Base-by-base conservation (phyloP, 192 early-diverging fungal species). In the Diversispora epigaea region DNA sequence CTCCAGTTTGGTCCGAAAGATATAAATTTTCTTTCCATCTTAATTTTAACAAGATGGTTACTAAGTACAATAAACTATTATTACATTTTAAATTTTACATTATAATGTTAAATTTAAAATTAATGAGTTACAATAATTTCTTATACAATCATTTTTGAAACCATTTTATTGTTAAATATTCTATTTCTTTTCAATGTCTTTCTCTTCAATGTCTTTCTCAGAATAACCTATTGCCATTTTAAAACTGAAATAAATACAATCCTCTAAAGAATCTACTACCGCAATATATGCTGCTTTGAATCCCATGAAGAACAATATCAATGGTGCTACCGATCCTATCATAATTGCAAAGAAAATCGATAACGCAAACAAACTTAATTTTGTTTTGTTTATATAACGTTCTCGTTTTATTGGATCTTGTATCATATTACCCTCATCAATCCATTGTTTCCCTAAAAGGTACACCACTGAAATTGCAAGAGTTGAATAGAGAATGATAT, bases 251-350 rank as follows among this genome's bases (percentile, higher is more conserved):
- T 54, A 54, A 14, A 54, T 54, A 54, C 50, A 54, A 54, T 14
- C n/a, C n/a, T 54, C 50, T 17, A 54, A 17, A 54, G 50, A 54
- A 54, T 54, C 10, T 14, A 17, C n/a, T 54, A 54, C n/a, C 12
- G 50, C 50, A 54, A 54, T 54, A 54, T 54, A 54, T 17, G n/a
- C 50, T 54, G 50, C 50, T 54, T 54, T 54, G 14, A 54, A 54
- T 54, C 50, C 50, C 50, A 54, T 12, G n/a, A 54, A 54, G n/a
- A 17, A 54, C n/a, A 54, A 54, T 54, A 54, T 11, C n/a, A 54
- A 2, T 4, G 50, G 50, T 54, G 12, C 6, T 54, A 54, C 4
- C 11, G 2, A 32, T 32, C 14, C 2, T 11, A 54, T 17, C 50
- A 54, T 4, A 2, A 17, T 11, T 54, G 1, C 6, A 54, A 54